Base-by-base conservation (phyloP, 257 asterid species). In the Coffea canephora region DNA sequence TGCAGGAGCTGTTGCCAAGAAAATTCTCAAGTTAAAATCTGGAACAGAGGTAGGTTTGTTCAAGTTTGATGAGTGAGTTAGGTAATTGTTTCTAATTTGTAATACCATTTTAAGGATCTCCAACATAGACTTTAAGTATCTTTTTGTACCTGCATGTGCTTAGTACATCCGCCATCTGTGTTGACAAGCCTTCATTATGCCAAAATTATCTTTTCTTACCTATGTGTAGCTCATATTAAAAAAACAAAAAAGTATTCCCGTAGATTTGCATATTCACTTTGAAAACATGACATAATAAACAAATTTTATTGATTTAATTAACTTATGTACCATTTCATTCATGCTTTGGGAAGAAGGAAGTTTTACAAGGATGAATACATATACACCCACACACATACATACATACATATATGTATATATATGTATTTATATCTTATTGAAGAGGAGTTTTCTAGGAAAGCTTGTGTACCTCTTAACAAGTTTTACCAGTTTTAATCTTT, bases 1-100 rank as follows among this genome's bases (percentile, higher is more conserved):
- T 45, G 97, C 98, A 55, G 99, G 99, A 90, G 99, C 97, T 79
- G 89, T 96, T 57, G 99, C 99, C 59, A 94, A 94, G 94, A 94
- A 96, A 85, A 92, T 96, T 85, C 87, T 96, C 72, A 90, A 89
- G 85, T 90, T 80, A 79, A 87, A 87, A 80, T 88, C 95, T 15
- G 96, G 94, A 80, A 87, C 93, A 64, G 97, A 96, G 90, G 99
- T 93, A 80, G 78, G 92, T 74, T 69, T 41, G 10, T 71, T 62
- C 5, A 23, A 43, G 54, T 54, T 15, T 8, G 1, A 15, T 52
- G 25, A 45, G 50, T n/a, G 6, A 23, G 14, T 39, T 61, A 10
- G 31, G 5, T n/a, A 64, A n/a, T 64, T 64, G 39, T 16, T 64
- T n/a, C n/a, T 64, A 64, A 10, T 12, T 66, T 67, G 36, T 5